These are phyloP conservation scores for Alternaria postmessia DNA, from an alignment of 2,329 filamentous ascomycete species.

Conservation along the genomic window DNA sequence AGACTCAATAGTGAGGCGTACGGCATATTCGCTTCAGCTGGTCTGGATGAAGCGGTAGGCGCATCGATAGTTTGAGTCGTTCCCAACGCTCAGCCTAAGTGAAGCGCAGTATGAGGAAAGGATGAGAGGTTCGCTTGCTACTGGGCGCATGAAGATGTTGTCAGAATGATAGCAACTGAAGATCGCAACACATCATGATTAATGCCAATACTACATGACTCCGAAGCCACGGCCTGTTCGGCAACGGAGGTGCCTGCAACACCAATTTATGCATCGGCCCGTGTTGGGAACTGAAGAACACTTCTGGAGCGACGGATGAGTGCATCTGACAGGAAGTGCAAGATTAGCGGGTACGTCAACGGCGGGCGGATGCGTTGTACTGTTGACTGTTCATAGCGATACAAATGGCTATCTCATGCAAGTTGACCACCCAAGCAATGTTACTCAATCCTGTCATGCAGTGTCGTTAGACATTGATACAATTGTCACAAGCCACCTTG, in stretches of 20 bases:
- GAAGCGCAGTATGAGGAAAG: not conserved
- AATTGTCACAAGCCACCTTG: not conserved
- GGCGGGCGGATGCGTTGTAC: slow-evolving; percentile 5
- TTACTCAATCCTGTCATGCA: not conserved
- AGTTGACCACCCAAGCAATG: not conserved
- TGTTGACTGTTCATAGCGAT: slow-evolving; percentile 3
- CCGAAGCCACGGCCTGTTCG: slow-evolving; percentile 1
- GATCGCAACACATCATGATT: not conserved
- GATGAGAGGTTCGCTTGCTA: slow-evolving; percentile 5
- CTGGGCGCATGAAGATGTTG: slow-evolving; percentile 6
- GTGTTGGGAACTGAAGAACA: slow-evolving; percentile 14
- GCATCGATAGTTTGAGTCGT: slow-evolving; percentile 4
- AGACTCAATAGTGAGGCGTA: slow-evolving; percentile 16
- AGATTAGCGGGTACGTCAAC: slow-evolving; percentile 20
- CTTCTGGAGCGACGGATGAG: slow-evolving; percentile 19
- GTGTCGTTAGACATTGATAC: not conserved
- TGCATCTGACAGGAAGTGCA: slow-evolving; percentile 32
- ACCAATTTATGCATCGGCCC: slow-evolving; percentile 23
- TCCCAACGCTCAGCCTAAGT: not conserved
- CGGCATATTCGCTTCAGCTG: slow-evolving; percentile 8
- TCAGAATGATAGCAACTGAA: not conserved
- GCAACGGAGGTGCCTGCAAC: slow-evolving; percentile 5
- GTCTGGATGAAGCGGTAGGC: slow-evolving; percentile 4
- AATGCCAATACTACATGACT: slow-evolving; percentile 11
- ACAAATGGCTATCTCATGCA: slow-evolving; percentile 23